phyloP scores from a whole-genome alignment of 1,139 yeast species.

The Pichia sp. region DNA sequence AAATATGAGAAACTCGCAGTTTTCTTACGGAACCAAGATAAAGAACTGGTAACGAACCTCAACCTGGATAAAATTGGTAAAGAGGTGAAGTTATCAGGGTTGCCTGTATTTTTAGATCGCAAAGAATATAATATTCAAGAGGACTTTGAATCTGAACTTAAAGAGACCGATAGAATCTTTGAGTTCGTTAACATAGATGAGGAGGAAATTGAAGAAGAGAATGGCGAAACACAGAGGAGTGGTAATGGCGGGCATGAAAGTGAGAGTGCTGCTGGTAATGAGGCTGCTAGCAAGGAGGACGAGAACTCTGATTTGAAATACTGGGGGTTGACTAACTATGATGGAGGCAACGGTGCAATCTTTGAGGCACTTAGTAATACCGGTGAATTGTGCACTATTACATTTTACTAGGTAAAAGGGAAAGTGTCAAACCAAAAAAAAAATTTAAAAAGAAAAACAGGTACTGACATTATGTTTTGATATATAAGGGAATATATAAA shows the following conservation, averaged over 20 bases:
- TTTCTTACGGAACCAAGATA: slow-evolving; percentile 1
- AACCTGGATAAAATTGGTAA: slow-evolving; percentile 1
- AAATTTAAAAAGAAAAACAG: not conserved
- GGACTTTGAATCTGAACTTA: slow-evolving; percentile 19
- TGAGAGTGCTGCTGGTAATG: slow-evolving; percentile 1
- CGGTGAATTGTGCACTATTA: slow-evolving; percentile 21
- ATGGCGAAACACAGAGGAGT: not conserved
- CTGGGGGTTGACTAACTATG: slow-evolving; percentile 54
- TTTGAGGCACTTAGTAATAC: slow-evolving; percentile 50
- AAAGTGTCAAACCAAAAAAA: not conserved
- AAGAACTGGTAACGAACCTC: not conserved
- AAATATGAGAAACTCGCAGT: slow-evolving; percentile 39
- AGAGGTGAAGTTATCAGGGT: not conserved
- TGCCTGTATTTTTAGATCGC: slow-evolving; percentile 46
- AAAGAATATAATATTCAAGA: slow-evolving; percentile 43
- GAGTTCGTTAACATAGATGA: slow-evolving; percentile 23
- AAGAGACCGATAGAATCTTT: slow-evolving; percentile 21
- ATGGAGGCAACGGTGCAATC: slow-evolving; percentile 43
- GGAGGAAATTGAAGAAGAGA: not conserved
- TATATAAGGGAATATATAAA: not conserved
- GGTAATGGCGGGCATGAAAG: not conserved
- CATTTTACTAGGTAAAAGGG: not conserved
- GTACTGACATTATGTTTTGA: not conserved
- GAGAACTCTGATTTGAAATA: slow-evolving; percentile 22
- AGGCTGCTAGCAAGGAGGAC: not conserved